Conservation (phyloP, 164 flowering plant species). For the Stephania yunnanensis region DNA sequence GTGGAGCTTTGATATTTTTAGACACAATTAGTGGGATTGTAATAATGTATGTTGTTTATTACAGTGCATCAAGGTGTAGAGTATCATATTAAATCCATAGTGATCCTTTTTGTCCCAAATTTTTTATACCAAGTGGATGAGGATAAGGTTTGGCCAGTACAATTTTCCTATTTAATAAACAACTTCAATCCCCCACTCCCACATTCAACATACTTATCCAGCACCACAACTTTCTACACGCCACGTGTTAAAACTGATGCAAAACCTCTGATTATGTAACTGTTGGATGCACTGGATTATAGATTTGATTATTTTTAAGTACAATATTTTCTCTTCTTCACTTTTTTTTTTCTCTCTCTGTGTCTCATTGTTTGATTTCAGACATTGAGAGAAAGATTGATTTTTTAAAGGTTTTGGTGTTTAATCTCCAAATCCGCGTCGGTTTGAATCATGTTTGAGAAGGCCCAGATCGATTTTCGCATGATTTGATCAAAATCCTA, state of each 20-base stretch:
- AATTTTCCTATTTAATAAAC: background rate
- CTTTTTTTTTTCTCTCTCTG: background rate
- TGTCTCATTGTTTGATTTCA: background rate
- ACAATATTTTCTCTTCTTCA: background rate
- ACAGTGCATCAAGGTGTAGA: background rate
- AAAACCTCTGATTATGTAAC: background rate
- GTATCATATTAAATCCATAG: conserved; percentile 2
- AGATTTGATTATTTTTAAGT: background rate
- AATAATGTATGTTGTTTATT: background rate
- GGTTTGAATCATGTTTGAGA: background rate
- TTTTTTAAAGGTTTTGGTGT: background rate
- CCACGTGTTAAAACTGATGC: background rate
- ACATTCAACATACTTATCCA: background rate
- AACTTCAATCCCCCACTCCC: background rate
- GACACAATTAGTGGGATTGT: background rate
- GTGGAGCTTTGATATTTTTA: no score
- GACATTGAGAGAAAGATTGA: background rate
- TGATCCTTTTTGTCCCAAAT: conserved; percentile 1
- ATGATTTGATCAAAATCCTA: background rate
- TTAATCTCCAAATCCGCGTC: background rate
- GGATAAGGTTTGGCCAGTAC: background rate
- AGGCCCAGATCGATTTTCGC: no score
- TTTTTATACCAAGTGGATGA: background rate
- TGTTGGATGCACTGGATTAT: background rate
- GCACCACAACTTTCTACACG: background rate